Evolutionary conservation across 2,329 filamentous ascomycete species (phyloP).

Genomic region (Mycosphaerella sp.): DNA sequence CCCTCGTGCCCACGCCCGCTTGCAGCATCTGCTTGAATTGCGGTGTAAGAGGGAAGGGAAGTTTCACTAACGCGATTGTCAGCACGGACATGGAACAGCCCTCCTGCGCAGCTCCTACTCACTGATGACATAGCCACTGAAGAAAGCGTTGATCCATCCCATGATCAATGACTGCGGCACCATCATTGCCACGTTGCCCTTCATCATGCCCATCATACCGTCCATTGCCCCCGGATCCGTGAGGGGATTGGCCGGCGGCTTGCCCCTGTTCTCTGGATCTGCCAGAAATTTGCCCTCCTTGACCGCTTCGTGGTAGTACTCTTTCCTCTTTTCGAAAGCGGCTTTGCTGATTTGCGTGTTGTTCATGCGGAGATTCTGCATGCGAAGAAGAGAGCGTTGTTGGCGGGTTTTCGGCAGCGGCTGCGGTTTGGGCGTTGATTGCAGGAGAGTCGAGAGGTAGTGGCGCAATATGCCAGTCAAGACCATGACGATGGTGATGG

Average conservation of each 20-base stretch:
- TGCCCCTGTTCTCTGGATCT: slow-evolving; percentile 76
- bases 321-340: slow-evolving; percentile 74
- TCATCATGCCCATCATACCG: slow-evolving; percentile 99
- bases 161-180: slow-evolving; percentile 98
- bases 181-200: slow-evolving; percentile 99
- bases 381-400: slow-evolving; percentile 74
- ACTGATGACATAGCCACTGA: slow-evolving; percentile 97
- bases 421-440: slow-evolving; percentile 74
- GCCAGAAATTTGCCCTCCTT: slow-evolving; percentile 85
- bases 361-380: slow-evolving; percentile 77
- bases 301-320: slow-evolving; percentile 71
- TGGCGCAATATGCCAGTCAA: slow-evolving; percentile 92
- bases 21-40: slow-evolving; percentile 99
- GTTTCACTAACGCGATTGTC: slow-evolving; percentile 60
- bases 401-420: slow-evolving; percentile 72
- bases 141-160: slow-evolving; percentile 99
- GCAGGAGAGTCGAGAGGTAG: slow-evolving; percentile 89
- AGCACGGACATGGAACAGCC: not conserved
- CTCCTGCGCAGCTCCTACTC: slow-evolving; percentile 32
- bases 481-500: slow-evolving; percentile 97
- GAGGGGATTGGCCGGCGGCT: slow-evolving; percentile 89
- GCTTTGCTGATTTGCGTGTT: slow-evolving; percentile 69
- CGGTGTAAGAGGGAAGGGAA: slow-evolving; percentile 94
- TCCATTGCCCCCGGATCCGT: slow-evolving; percentile 96
- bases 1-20: slow-evolving; percentile 88